Evolutionary conservation across 441 rosid genomes (phyloP), one percentile per base, ranked within the genome.

Genomic region (Pelargonium exstipulatum): DNA sequence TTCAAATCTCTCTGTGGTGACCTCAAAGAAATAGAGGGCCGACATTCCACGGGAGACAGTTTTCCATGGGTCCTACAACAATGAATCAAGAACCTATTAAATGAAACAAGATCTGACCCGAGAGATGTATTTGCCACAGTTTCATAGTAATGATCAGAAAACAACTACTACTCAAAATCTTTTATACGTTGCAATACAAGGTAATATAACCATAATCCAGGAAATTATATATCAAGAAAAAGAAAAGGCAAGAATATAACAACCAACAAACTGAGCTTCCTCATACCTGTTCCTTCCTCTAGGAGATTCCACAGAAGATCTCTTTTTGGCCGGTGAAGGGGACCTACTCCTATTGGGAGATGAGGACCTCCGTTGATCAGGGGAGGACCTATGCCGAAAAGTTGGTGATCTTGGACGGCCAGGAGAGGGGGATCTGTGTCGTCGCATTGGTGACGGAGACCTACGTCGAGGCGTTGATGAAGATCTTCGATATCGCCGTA

Each of bases 261-360:
- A 49, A 49, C 57, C 16, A 49, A 49, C 17, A n/a, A 49, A 49
- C 18, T 49, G 7, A 49, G 57, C 57, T 13, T 49, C 16, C 57
- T 49, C 57, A 13, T 80, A 93, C 98, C 89, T 78, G 58, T 69
- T 69, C 79, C 77, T 81, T 76, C 70, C 89, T 71, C 75, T 76
- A 22, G 78, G 79, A 80, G 83, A 81, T 53, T 71, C 81, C 29
- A 60, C 62, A 43, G 85, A 83, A 29, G 87, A 83, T 57, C 80
- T 49, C 57, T 16, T 49, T 13, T 16, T 49, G 17, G 14, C 57
- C 12, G 57, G 18, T 49, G 57, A 49, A 49, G 57, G 17, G 17
- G 57, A 49, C 7, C 14, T 49, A 5, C 17, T n/a, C 57, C 57
- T 49, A 16, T 5, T 16, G 0, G 57, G 57, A 49, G 57, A 49